These are phyloP conservation scores for Trifolium repens DNA, from an alignment of 306 rosid species.

Conservation along the genomic window DNA sequence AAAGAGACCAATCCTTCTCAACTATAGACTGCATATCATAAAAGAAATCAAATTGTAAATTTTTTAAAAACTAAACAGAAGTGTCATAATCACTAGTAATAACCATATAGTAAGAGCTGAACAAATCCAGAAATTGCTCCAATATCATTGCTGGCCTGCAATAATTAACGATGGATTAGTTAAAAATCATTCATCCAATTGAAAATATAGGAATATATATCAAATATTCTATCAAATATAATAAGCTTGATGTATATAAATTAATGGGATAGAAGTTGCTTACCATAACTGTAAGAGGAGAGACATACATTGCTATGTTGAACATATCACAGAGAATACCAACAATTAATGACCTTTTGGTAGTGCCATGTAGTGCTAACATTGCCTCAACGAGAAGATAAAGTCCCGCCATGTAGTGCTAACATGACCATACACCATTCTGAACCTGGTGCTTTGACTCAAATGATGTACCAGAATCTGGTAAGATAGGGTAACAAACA, in stretches of 20 bases:
- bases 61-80: no score
- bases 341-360: constrained; percentile 58
- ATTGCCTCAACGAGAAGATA: background rate
- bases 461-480: no score
- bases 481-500: no score
- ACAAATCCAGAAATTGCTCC: constrained; percentile 61
- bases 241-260: background rate
- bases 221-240: no score
- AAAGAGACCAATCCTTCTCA: no score
- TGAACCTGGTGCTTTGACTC: no score
- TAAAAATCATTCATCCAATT: no score
- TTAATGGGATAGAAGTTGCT: background rate
- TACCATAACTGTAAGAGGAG: constrained; percentile 73
- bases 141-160: constrained; percentile 68
- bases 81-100: constrained; percentile 9
- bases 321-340: constrained; percentile 68
- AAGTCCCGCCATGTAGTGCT: no score
- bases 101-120: constrained; percentile 58
- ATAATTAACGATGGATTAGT: background rate
- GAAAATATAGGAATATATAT: no score
- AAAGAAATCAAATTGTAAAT: no score
- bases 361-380: constrained; percentile 11
- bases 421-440: no score
- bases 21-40: no score
- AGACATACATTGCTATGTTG: constrained; percentile 66